A percentile compares a stretch with the other conserved stretches of the same genome.
These are phyloP conservation scores for Xylaria polymorpha DNA, from an alignment of 2,329 filamentous ascomycete genomes.

Conservation along the genomic window DNA sequence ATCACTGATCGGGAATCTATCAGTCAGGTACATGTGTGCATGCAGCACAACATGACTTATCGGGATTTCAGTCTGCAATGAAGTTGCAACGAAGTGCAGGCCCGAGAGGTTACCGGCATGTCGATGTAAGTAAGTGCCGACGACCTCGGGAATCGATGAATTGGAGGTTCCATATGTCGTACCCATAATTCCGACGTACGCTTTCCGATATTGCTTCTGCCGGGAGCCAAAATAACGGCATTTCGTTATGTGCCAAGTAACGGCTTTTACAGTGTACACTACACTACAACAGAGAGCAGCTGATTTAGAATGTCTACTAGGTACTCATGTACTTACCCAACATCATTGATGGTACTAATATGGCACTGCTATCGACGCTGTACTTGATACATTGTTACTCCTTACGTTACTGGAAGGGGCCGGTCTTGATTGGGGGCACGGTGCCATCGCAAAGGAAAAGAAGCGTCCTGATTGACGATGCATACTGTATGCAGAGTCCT, in stretches of 20 bases:
- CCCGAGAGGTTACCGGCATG: not conserved
- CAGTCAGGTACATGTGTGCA: not conserved
- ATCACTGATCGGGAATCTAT: conserved; percentile 5
- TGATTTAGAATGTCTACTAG: not conserved
- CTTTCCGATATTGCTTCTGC: too few species aligned
- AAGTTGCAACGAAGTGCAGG: conserved; percentile 3
- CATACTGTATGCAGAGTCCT: conserved; percentile 19
- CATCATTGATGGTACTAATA: not conserved
- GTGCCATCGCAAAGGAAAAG: not conserved
- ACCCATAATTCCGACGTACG: not conserved
- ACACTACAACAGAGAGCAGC: not conserved
- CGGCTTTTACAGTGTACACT: not conserved
- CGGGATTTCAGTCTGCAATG: conserved; percentile 9
- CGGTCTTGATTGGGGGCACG: not conserved
- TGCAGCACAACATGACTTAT: conserved; percentile 17
- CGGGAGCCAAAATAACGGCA: not conserved
- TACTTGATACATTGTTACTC: not conserved
- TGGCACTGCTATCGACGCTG: not conserved
- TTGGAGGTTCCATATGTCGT: not conserved
- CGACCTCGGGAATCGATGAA: not conserved
- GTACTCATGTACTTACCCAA: not conserved
- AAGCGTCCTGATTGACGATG: conserved; percentile 13
- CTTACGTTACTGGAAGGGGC: not conserved
- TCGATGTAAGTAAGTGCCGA: not conserved
- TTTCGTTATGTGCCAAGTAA: not conserved